Percentiles rank a stretch among this genome's conserved stretches.
phyloP scores from a whole-genome alignment of 129 eudicot genomes.

The Flaveria trinervia region DNA sequence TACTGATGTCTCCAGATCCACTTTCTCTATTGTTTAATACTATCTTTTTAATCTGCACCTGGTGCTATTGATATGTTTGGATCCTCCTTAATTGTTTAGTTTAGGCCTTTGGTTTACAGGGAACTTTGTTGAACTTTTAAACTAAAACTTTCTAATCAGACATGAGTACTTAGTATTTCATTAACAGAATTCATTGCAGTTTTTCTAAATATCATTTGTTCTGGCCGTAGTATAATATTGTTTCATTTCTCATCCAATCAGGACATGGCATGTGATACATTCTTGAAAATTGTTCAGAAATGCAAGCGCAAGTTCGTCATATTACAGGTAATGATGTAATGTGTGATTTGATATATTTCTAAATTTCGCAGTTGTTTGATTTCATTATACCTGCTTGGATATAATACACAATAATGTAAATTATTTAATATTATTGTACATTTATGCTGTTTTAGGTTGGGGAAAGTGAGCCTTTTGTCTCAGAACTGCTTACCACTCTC shows the following conservation, averaged over 20 bases:
- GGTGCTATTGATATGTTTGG: too few relatives aligned
- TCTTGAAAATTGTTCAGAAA: constrained; percentile 95
- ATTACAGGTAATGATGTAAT: constrained; percentile 59
- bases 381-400: constrained; percentile 2
- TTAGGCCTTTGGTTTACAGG: too few relatives aligned
- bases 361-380: not conserved
- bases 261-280: constrained; percentile 99
- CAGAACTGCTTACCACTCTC: constrained; percentile 83
- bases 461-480: constrained; percentile 95
- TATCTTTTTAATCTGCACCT: too few relatives aligned
- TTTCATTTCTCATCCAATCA: constrained; percentile 27
- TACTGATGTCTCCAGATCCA: too few relatives aligned
- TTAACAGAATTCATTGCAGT: not conserved
- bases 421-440: not conserved
- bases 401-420: not conserved
- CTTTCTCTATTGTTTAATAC: too few relatives aligned
- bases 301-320: constrained; percentile 99
- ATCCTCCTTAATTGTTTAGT: too few relatives aligned
- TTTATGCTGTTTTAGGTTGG: constrained; percentile 62
- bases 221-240: not conserved
- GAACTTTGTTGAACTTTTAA: too few relatives aligned
- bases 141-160: too few relatives aligned
- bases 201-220: not conserved
- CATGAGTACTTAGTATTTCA: too few relatives aligned
- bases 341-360: not conserved